These are phyloP conservation scores for Vitis rupestris DNA, from an alignment of 164 flowering plant genomes.

Conservation along the genomic window DNA sequence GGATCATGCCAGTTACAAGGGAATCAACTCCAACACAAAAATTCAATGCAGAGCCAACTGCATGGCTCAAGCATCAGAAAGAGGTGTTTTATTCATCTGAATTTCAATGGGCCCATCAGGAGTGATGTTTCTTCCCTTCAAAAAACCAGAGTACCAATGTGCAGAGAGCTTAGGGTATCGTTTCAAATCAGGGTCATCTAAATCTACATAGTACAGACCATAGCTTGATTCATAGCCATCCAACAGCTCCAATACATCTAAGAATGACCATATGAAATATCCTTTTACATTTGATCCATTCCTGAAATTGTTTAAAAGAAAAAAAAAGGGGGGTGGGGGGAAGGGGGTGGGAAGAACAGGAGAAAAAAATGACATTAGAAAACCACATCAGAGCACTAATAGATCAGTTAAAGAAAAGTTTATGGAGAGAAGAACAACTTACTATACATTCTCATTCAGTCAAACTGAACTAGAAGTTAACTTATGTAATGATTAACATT, in stretches of 20 bases:
- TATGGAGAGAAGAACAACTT: too few relatives aligned
- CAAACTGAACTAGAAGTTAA: too few relatives aligned
- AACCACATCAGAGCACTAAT: background rate
- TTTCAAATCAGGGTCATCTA: slow-evolving; percentile 30
- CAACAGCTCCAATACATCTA: slow-evolving; percentile 34
- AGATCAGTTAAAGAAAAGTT: too few relatives aligned
- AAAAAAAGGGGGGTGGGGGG: too few relatives aligned
- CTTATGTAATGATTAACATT: too few relatives aligned
- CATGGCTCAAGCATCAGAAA: background rate
- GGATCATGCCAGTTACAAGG: too few relatives aligned
- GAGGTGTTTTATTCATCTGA: background rate
- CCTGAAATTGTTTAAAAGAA: slow-evolving; percentile 10
- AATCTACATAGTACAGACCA: slow-evolving; percentile 38
- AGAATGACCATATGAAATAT: slow-evolving; percentile 45
- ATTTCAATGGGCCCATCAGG: background rate
- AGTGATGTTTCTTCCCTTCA: slow-evolving; percentile 11
- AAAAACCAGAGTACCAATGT: slow-evolving; percentile 37
- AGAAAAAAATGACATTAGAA: background rate
- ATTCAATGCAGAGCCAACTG: background rate
- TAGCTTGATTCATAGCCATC: slow-evolving; percentile 19
- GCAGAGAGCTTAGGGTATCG: slow-evolving; percentile 45
- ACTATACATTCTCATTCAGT: too few relatives aligned
- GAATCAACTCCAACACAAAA: too few relatives aligned
- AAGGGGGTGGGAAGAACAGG: too few relatives aligned
- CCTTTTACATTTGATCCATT: slow-evolving; percentile 41